phyloP scores from a whole-genome alignment of 2,329 filamentous ascomycete species.

The Colletotrichum acutatum region DNA sequence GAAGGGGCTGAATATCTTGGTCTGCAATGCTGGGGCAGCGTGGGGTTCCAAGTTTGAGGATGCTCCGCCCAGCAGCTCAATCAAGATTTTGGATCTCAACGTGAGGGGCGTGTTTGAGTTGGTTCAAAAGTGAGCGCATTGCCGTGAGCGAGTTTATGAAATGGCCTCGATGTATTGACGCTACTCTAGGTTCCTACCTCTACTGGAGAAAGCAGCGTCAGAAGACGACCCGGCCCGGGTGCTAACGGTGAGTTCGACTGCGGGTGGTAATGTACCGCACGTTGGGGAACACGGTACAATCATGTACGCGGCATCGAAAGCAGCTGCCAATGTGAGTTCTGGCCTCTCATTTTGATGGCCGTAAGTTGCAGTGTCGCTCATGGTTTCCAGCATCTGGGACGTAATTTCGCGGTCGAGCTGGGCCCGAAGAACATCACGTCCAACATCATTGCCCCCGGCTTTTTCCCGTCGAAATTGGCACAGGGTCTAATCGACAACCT shows the following conservation, averaged over 20 bases:
- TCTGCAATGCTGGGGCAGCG: constrained; percentile 78
- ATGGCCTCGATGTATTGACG: not conserved
- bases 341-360: too few species aligned
- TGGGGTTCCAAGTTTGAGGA: constrained; percentile 76
- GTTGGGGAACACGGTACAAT: constrained; percentile 71
- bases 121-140: constrained; percentile 63
- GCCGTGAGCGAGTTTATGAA: not conserved
- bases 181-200: constrained; percentile 38
- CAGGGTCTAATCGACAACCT: constrained; percentile 70
- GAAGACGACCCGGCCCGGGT: constrained; percentile 67
- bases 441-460: constrained; percentile 75
- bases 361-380: not conserved
- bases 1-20: constrained; percentile 71
- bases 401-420: constrained; percentile 75
- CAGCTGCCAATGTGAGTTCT: constrained; percentile 60
- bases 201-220: constrained; percentile 58
- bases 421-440: constrained; percentile 72
- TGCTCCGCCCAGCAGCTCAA: constrained; percentile 69
- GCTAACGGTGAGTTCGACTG: constrained; percentile 74
- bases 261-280: constrained; percentile 70
- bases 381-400: constrained; percentile 61
- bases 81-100: constrained; percentile 76
- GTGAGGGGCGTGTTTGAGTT: constrained; percentile 78
- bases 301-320: constrained; percentile 76
- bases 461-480: constrained; percentile 77